A percentile compares a stretch with the other conserved stretches of the same genome.
phyloP scores from a whole-genome alignment of 2,329 filamentous ascomycete species.

The Xylaria polymorpha region DNA sequence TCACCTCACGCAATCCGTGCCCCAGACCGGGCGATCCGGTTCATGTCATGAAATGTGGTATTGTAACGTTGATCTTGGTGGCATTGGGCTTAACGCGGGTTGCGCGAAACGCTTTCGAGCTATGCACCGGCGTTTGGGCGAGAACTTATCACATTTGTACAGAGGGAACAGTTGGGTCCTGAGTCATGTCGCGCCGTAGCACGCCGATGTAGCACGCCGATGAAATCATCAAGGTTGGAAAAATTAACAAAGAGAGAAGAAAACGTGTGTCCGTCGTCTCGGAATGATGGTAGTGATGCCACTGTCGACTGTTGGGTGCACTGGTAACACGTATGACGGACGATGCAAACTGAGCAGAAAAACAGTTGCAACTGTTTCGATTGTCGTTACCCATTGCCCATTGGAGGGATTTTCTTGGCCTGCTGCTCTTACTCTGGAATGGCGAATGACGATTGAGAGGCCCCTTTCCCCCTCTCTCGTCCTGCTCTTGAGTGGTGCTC shows the following conservation, averaged over 20 bases:
- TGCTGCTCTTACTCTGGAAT: background rate
- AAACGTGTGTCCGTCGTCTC: conserved; percentile 3
- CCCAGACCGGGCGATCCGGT: conserved; percentile 16
- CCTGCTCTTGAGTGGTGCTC: background rate
- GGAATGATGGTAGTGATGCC: background rate
- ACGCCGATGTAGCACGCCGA: background rate
- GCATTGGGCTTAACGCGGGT: background rate
- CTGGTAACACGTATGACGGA: background rate
- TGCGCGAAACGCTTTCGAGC: conserved; percentile 2
- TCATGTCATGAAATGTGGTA: conserved; percentile 8
- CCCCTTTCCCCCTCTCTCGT: background rate
- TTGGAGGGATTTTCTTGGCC: background rate
- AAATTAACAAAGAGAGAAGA: background rate
- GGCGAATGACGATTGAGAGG: conserved; percentile 10
- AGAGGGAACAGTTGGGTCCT: background rate
- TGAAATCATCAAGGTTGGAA: background rate
- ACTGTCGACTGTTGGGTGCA: background rate
- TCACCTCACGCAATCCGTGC: conserved; percentile 8
- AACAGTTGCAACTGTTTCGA: background rate
- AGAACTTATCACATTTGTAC: background rate
- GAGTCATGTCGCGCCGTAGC: conserved; percentile 1
- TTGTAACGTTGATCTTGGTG: conserved; percentile 12
- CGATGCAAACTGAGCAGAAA: background rate
- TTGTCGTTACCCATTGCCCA: background rate
- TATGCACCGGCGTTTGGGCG: background rate